phyloP scores from a whole-genome alignment of 2,329 filamentous ascomycete genomes.

The Dactylellina drechsleri region DNA sequence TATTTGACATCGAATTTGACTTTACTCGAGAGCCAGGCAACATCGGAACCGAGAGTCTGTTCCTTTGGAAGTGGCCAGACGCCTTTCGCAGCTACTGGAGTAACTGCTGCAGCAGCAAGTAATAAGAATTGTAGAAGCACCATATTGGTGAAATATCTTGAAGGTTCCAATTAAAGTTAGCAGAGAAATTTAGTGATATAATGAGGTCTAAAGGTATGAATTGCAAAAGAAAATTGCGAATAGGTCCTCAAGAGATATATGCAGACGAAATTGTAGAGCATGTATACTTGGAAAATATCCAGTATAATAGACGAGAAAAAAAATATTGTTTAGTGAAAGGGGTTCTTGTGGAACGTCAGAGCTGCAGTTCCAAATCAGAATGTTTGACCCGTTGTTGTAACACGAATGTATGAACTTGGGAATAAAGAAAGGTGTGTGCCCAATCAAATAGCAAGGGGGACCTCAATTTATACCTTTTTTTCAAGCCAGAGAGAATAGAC shows the following conservation, averaged over 20 bases:
- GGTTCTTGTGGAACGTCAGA: too few relatives aligned
- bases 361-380: too few relatives aligned
- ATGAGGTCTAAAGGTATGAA: too few relatives aligned
- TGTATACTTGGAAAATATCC: too few relatives aligned
- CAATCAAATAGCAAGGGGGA: too few relatives aligned
- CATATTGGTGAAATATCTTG: slow-evolving; percentile 15
- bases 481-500: too few relatives aligned
- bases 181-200: background rate
- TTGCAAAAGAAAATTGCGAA: background rate
- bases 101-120: slow-evolving; percentile 12
- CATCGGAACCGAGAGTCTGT: slow-evolving; percentile 32
- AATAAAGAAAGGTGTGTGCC: too few relatives aligned
- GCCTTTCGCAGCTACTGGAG: slow-evolving; percentile 14
- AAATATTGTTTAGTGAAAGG: too few relatives aligned
- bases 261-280: background rate
- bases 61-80: slow-evolving; percentile 52
- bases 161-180: background rate
- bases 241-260: background rate
- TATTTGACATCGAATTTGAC: slow-evolving; percentile 40
- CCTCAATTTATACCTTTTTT: too few relatives aligned
- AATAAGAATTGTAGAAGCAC: slow-evolving; percentile 22
- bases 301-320: too few relatives aligned
- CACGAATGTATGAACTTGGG: too few relatives aligned
- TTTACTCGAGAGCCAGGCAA: slow-evolving; percentile 35
- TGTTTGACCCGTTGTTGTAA: too few relatives aligned